These are phyloP conservation scores for Cryptococcus maquisensis DNA, from an alignment of 1,284 basidiomycete species.

Conservation along the genomic window DNA sequence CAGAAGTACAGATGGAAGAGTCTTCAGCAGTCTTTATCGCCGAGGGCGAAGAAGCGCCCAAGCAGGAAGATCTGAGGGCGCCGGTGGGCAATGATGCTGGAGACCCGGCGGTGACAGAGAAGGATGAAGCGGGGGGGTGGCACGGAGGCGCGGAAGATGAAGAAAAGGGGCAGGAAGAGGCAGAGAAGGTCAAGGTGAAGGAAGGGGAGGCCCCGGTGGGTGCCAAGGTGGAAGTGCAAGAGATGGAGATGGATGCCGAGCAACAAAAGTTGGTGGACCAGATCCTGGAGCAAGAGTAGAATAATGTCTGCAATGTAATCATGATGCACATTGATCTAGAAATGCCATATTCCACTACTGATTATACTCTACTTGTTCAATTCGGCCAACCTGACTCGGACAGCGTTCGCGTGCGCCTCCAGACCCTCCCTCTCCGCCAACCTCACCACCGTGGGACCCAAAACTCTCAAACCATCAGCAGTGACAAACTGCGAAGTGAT, in stretches of 20 bases:
- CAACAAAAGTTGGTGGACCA: constrained; percentile 34
- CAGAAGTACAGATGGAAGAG: constrained; percentile 42
- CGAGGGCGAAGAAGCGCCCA: constrained; percentile 11
- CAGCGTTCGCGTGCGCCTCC: constrained; percentile 75
- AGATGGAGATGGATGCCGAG: constrained; percentile 41
- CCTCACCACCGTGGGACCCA: constrained; percentile 86
- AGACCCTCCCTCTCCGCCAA: constrained; percentile 93
- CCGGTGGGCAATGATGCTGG: constrained; percentile 48
- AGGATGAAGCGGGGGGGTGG: constrained; percentile 45
- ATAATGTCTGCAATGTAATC: not conserved
- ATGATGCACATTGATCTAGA: too few relatives aligned
- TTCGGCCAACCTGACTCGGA: constrained; percentile 44
- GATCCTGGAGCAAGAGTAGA: constrained; percentile 24
- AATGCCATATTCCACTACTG: not conserved
- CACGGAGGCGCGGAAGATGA: constrained; percentile 48
- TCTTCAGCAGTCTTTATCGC: constrained; percentile 22
- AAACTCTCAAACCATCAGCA: constrained; percentile 64
- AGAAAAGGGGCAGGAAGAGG: constrained; percentile 6
- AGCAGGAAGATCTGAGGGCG: constrained; percentile 39
- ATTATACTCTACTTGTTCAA: constrained; percentile 1
- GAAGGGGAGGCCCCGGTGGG: constrained; percentile 18
- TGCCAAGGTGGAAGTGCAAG: constrained; percentile 21
- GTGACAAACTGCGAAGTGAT: constrained; percentile 95
- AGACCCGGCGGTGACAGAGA: constrained; percentile 39
- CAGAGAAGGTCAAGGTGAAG: constrained; percentile 8